Evolutionary conservation across 2,329 filamentous ascomycete genomes (phyloP).

Genomic region (Chaetomium globosum): DNA sequence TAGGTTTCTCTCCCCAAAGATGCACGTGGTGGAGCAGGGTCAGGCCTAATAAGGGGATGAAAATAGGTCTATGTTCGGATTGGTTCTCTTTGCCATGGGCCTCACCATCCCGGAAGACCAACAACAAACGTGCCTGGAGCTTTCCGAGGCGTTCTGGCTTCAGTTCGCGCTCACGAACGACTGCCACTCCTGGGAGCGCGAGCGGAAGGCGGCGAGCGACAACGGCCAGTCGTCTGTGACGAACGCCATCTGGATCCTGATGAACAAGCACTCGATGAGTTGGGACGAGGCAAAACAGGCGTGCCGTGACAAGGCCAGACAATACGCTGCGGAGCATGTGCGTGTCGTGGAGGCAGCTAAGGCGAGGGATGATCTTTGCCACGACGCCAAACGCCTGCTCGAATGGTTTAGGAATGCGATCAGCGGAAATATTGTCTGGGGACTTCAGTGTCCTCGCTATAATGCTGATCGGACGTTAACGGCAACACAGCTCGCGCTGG

Average conservation of each 20-base stretch:
- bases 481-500: conserved; percentile 11
- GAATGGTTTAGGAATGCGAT: conserved; percentile 13
- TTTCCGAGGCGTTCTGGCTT: conserved; percentile 18
- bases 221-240: background rate
- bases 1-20: background rate
- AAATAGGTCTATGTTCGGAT: background rate
- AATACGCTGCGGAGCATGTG: conserved; percentile 11
- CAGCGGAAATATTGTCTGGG: conserved; percentile 29
- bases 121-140: conserved; percentile 15
- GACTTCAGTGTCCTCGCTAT: conserved; percentile 24
- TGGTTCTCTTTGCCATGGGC: conserved; percentile 14
- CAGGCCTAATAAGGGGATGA: background rate
- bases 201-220: background rate
- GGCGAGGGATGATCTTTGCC: conserved; percentile 10
- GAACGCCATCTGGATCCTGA: conserved; percentile 27
- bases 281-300: conserved; percentile 17
- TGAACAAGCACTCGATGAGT: conserved; percentile 17
- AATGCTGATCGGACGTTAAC: background rate
- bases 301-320: conserved; percentile 13
- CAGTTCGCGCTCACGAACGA: conserved; percentile 23
- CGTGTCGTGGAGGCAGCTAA: background rate
- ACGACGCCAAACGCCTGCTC: conserved; percentile 17
- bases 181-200: conserved; percentile 22
- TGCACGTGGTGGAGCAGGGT: background rate
- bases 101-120: conserved; percentile 20